Evolutionary conservation across 352 stramenopile species (phyloP).

Genomic region (Phytophthora niederhauseri): DNA sequence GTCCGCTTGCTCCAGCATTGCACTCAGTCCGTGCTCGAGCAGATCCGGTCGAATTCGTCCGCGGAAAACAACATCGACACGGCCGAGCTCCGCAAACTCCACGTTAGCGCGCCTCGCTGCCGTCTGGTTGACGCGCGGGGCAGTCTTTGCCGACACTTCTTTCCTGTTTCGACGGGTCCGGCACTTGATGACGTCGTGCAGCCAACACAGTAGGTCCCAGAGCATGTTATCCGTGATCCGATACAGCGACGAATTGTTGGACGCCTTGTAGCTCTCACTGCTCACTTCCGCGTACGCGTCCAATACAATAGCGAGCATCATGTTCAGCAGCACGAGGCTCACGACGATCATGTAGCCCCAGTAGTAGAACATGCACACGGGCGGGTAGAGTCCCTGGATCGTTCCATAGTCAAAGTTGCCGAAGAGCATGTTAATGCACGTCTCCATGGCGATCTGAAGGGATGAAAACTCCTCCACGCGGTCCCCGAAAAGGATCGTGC

Average conservation of each 20-base stretch:
- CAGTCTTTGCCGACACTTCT: constrained; percentile 16
- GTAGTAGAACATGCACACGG: constrained; percentile 65
- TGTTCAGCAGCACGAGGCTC: constrained; percentile 59
- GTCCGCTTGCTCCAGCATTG: constrained; percentile 18
- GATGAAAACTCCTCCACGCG: constrained; percentile 55
- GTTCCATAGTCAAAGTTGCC: constrained; percentile 62
- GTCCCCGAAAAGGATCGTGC: constrained; percentile 62
- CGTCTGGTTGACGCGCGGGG: neutral
- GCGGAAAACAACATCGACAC: constrained; percentile 26
- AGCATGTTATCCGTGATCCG: constrained; percentile 37
- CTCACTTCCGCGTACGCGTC: constrained; percentile 33
- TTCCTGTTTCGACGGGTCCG: constrained; percentile 6
- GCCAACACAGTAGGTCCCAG: constrained; percentile 21
- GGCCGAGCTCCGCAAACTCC: constrained; percentile 13
- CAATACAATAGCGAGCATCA: constrained; percentile 77
- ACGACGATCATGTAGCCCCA: constrained; percentile 71
- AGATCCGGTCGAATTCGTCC: constrained; percentile 27
- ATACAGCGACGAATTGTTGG: constrained; percentile 25
- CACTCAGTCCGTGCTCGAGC: constrained; percentile 13
- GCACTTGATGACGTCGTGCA: constrained; percentile 15
- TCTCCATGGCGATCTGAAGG: constrained; percentile 46
- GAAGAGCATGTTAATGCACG: constrained; percentile 74
- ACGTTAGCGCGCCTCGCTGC: neutral
- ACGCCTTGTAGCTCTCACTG: constrained; percentile 36
- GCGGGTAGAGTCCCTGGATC: constrained; percentile 48